These are phyloP conservation scores for Tricholoma matsutake DNA, from an alignment of 768 basidiomycete species.

Conservation along the genomic window DNA sequence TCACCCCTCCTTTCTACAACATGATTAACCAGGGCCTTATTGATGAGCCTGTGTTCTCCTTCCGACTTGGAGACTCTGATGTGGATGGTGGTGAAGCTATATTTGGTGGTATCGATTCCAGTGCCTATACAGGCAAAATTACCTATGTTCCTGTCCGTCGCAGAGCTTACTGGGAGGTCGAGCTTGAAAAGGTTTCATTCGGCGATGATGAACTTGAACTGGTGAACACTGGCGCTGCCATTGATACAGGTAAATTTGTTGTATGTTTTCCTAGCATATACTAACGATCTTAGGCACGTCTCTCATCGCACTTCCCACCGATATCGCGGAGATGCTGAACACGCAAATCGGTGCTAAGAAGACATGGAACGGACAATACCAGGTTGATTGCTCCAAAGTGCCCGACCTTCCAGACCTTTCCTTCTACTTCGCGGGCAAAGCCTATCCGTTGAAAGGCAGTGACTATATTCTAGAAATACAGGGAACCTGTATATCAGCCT, in stretches of 20 bases:
- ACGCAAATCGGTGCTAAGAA: conserved; percentile 91
- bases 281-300: conserved; percentile 84
- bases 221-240: conserved; percentile 91
- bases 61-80: conserved; percentile 86
- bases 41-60: conserved; percentile 87
- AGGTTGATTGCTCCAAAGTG: conserved; percentile 84
- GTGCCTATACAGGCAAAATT: conserved; percentile 78
- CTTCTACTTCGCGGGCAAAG: conserved; percentile 79
- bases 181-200: conserved; percentile 82
- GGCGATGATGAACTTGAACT: conserved; percentile 87
- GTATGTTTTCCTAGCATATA: neutral
- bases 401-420: conserved; percentile 79
- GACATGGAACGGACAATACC: conserved; percentile 96
- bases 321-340: conserved; percentile 98
- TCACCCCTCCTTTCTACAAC: conserved; percentile 91
- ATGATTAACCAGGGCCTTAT: conserved; percentile 84
- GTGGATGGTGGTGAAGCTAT: conserved; percentile 86
- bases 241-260: conserved; percentile 66
- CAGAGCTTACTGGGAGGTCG: conserved; percentile 98
- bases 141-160: conserved; percentile 87
- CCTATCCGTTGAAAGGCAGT: conserved; percentile 72
- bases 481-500: conserved; percentile 92
- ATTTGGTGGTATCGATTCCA: conserved; percentile 85
- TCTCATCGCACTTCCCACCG: conserved; percentile 88
- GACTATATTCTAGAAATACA: conserved; percentile 92